These are phyloP conservation scores for Mrakiaceae sp. DNA, from an alignment of 1,284 basidiomycete species.

Conservation along the genomic window DNA sequence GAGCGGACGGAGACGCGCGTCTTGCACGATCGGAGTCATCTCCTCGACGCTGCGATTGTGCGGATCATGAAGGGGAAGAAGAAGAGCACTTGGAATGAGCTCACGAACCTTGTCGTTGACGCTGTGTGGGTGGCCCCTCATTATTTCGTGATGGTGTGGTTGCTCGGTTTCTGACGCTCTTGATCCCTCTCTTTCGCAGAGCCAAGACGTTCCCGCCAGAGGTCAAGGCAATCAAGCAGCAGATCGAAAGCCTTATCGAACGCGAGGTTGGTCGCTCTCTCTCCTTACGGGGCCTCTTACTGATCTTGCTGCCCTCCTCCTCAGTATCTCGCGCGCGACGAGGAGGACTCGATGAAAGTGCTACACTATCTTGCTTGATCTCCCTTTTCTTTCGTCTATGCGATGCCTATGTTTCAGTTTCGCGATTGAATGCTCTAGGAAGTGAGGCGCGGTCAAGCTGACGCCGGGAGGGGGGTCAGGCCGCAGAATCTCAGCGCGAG, in stretches of 20 bases:
- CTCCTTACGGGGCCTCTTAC: background rate
- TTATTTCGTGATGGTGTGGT: too few species aligned
- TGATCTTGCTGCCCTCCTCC: background rate
- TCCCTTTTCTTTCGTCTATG: background rate
- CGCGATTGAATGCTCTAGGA: background rate
- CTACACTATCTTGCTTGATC: conserved; percentile 64
- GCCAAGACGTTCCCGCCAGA: conserved; percentile 37
- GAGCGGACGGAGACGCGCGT: conserved; percentile 71
- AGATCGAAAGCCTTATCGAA: conserved; percentile 70
- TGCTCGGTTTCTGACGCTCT: background rate
- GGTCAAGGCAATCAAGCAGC: conserved; percentile 62
- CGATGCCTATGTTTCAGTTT: background rate
- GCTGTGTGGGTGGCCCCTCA: conserved; percentile 56
- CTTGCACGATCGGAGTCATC: conserved; percentile 71
- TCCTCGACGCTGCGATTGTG: conserved; percentile 86
- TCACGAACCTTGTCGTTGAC: conserved; percentile 45
- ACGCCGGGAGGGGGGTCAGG: too few species aligned
- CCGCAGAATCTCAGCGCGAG: too few species aligned
- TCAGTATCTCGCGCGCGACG: conserved; percentile 66
- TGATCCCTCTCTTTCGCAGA: background rate
- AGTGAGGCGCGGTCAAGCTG: too few species aligned
- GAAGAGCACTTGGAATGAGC: conserved; percentile 63
- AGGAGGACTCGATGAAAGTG: conserved; percentile 50
- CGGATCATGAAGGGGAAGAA: conserved; percentile 89
- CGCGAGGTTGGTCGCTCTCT: conserved; percentile 39